phyloP scores from a whole-genome alignment of 106 monocot species.

The Apostasia ramifera region DNA sequence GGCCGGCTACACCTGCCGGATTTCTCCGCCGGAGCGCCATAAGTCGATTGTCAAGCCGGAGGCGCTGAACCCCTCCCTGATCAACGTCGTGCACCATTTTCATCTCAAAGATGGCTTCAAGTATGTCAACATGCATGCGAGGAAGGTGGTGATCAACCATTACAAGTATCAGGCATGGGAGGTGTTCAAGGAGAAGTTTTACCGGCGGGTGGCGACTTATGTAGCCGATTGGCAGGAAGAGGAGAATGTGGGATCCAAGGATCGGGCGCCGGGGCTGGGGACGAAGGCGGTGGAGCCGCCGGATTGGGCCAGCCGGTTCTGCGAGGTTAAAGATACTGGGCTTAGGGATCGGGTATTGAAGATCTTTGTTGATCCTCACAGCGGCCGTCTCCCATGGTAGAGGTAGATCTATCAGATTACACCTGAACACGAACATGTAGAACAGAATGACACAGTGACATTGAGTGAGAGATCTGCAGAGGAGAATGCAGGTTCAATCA shows the following conservation, averaged over 20 bases:
- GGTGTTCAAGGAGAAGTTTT: conserved; percentile 99
- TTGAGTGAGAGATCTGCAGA: not conserved
- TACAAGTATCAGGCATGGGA: conserved; percentile 99
- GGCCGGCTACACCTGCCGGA: conserved; percentile 77
- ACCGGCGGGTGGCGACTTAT: conserved; percentile 89
- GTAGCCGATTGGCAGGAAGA: conserved; percentile 95
- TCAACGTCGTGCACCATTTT: conserved; percentile 96
- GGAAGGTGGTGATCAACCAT: conserved; percentile 87
- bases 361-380: conserved; percentile 32
- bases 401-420: not conserved
- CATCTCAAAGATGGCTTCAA: conserved; percentile 58
- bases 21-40: conserved; percentile 76
- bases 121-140: conserved; percentile 62
- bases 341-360: conserved; percentile 61
- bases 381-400: conserved; percentile 75
- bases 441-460: too few relatives aligned
- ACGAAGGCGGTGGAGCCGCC: conserved; percentile 85
- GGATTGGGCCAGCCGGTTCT: conserved; percentile 82
- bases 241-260: conserved; percentile 93
- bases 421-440: not conserved
- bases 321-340: conserved; percentile 80
- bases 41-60: conserved; percentile 85
- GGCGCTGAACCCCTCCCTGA: conserved; percentile 59
- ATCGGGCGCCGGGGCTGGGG: conserved; percentile 87
- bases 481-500: not conserved